These are phyloP conservation scores for Cyathus striatus DNA, from an alignment of 768 basidiomycete species.

Conservation along the genomic window DNA sequence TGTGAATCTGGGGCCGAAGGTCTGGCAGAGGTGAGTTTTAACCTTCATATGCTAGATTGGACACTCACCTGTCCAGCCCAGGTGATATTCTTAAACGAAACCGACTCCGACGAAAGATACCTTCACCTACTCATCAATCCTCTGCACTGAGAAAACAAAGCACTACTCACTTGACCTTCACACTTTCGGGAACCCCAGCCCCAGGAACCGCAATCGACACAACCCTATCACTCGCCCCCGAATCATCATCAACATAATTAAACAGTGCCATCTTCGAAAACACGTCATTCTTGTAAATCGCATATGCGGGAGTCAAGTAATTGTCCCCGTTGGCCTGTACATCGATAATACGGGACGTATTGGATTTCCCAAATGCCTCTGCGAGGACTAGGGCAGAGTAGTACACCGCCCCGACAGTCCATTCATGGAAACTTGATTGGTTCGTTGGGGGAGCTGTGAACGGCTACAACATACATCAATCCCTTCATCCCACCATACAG, in stretches of 20 bases:
- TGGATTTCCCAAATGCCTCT: slow-evolving; percentile 61
- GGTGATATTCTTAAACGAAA: slow-evolving; percentile 52
- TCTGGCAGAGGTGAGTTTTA: slow-evolving; percentile 28
- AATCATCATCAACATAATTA: slow-evolving; percentile 63
- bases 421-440: slow-evolving; percentile 55
- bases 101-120: slow-evolving; percentile 45
- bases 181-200: slow-evolving; percentile 31
- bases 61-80: slow-evolving; percentile 54
- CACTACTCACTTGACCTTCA: slow-evolving; percentile 52
- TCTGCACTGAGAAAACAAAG: neutral
- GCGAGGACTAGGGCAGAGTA: slow-evolving; percentile 69
- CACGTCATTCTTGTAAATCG: slow-evolving; percentile 65
- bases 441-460: slow-evolving; percentile 48
- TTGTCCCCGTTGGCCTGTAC: slow-evolving; percentile 46
- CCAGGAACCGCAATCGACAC: slow-evolving; percentile 43
- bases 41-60: neutral
- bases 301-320: slow-evolving; percentile 60
- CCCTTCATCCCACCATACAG: neutral
- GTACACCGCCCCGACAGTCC: slow-evolving; percentile 75
- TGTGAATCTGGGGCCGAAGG: slow-evolving; percentile 51
- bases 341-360: slow-evolving; percentile 61
- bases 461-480: neutral
- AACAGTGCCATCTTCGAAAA: slow-evolving; percentile 61
- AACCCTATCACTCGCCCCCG: slow-evolving; percentile 51
- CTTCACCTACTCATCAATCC: slow-evolving; percentile 21